Conservation (phyloP, 441 rosid species). For the Mallotus japonicus region DNA sequence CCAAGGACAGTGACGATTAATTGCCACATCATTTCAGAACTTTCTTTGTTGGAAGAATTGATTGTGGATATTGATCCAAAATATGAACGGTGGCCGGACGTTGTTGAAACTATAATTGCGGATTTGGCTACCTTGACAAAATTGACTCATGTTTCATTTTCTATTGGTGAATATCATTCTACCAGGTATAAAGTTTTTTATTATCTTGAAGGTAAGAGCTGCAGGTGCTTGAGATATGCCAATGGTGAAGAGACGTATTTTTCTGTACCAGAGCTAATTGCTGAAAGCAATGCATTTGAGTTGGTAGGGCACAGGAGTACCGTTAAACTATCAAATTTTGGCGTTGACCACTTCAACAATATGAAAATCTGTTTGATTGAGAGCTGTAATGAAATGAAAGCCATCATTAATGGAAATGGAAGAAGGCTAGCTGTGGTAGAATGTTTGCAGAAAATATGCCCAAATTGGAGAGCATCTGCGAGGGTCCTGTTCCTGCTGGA, state of each 20-base stretch:
- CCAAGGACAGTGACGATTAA: neutral
- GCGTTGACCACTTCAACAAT: neutral
- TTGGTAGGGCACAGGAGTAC: neutral
- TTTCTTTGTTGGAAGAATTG: slow-evolving; percentile 32
- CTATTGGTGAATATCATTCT: slow-evolving; percentile 1
- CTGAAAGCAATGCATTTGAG: neutral
- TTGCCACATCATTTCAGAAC: slow-evolving; percentile 24
- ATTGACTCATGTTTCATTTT: neutral
- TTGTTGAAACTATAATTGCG: neutral
- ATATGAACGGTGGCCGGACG: slow-evolving; percentile 24
- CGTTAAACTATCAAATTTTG: neutral
- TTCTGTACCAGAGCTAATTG: neutral
- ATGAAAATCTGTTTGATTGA: neutral
- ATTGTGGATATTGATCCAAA: slow-evolving; percentile 30
- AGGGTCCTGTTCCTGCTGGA: neutral
- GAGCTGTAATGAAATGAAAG: neutral
- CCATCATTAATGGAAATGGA: neutral
- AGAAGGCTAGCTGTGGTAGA: neutral
- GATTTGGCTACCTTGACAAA: neutral
- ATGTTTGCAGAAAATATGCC: neutral
- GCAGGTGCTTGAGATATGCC: neutral
- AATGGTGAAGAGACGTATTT: neutral
- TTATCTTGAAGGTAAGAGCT: neutral
- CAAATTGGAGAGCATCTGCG: neutral
- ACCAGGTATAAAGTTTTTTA: slow-evolving; percentile 1